These are phyloP conservation scores for Pleurotus tuber-regium DNA, from an alignment of 768 basidiomycete genomes.

Conservation along the genomic window DNA sequence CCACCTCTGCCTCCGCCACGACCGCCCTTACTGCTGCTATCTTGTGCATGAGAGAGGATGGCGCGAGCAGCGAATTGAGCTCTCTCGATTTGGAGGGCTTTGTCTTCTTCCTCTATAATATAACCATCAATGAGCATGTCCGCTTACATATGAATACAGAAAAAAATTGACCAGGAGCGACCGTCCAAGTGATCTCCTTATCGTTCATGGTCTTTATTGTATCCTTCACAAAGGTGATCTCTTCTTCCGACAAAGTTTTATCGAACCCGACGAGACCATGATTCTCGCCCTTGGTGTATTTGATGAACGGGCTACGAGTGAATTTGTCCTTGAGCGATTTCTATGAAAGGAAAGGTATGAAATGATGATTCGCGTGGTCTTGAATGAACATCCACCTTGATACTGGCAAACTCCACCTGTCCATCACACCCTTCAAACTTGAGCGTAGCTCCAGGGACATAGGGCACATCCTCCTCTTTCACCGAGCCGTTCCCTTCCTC, in stretches of 20 bases:
- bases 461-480: constrained; percentile 57
- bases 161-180: constrained; percentile 51
- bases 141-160: background rate
- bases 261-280: constrained; percentile 59
- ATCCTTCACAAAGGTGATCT: constrained; percentile 67
- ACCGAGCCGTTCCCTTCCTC: constrained; percentile 63
- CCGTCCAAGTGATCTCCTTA: constrained; percentile 61
- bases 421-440: constrained; percentile 57
- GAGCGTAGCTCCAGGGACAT: constrained; percentile 51
- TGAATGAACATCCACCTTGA: constrained; percentile 38
- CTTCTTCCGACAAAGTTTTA: constrained; percentile 68
- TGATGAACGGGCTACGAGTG: constrained; percentile 50
- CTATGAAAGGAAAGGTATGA: constrained; percentile 20
- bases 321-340: constrained; percentile 49
- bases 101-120: constrained; percentile 64
- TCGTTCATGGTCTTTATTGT: constrained; percentile 62
- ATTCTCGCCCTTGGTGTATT: constrained; percentile 43
- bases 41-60: constrained; percentile 15
- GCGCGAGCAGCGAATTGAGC: constrained; percentile 62
- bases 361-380: background rate
- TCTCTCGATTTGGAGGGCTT: constrained; percentile 70
- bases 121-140: background rate
- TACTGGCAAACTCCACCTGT: constrained; percentile 45
- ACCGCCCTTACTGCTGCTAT: constrained; percentile 13
- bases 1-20: constrained; percentile 33